A percentile compares a stretch with the other conserved stretches of the same genome.
These are phyloP conservation scores for Termitomyces sp. DNA, from an alignment of 768 basidiomycete genomes.

Conservation along the genomic window DNA sequence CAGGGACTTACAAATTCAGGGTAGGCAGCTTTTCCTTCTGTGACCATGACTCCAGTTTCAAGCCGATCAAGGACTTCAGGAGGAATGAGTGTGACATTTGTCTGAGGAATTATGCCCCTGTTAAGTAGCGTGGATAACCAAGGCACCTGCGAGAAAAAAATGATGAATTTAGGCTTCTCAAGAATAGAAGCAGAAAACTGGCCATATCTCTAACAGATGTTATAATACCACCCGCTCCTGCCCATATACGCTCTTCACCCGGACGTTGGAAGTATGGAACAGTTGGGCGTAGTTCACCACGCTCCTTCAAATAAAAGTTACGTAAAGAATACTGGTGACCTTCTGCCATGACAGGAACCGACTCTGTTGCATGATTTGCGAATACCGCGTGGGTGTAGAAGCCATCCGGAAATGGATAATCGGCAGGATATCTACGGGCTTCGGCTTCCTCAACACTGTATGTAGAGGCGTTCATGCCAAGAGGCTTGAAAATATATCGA, in stretches of 20 bases:
- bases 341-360: conserved; percentile 22
- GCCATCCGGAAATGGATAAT: not conserved
- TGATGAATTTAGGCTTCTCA: not conserved
- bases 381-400: not conserved
- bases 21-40: conserved; percentile 26
- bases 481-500: conserved; percentile 30
- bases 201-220: conserved; percentile 36
- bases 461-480: conserved; percentile 34
- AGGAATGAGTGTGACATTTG: conserved; percentile 31
- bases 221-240: conserved; percentile 36
- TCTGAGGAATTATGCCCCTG: conserved; percentile 30
- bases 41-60: conserved; percentile 27
- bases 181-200: not conserved
- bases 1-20: conserved; percentile 27
- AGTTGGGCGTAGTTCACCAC: conserved; percentile 27
- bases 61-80: conserved; percentile 28
- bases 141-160: conserved; percentile 3
- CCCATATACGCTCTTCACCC: conserved; percentile 33
- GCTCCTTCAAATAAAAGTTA: conserved; percentile 21
- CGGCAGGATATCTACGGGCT: conserved; percentile 14
- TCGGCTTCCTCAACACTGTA: conserved; percentile 33
- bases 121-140: conserved; percentile 38
- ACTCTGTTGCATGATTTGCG: not conserved
- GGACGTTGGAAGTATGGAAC: conserved; percentile 34
- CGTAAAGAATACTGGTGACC: conserved; percentile 30